phyloP scores from a whole-genome alignment of 2,329 filamentous ascomycete genomes.

The Fusarium bulbicola region DNA sequence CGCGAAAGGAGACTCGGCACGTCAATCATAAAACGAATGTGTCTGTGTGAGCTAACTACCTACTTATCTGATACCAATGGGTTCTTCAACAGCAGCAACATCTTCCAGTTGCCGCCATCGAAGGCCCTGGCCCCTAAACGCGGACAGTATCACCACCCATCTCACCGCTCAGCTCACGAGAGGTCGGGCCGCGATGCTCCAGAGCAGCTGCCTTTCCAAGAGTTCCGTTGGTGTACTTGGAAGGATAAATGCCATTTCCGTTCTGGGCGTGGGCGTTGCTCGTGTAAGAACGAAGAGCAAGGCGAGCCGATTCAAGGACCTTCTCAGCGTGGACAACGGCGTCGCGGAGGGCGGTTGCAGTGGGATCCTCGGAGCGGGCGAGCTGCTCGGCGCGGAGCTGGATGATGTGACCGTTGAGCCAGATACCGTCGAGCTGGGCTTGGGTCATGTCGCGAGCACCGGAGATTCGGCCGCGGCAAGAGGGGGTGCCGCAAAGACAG shows the following conservation, averaged over 20 bases:
- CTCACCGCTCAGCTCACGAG: slow-evolving; percentile 66
- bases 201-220: slow-evolving; percentile 38
- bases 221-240: slow-evolving; percentile 37
- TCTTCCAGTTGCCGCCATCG: slow-evolving; percentile 9
- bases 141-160: slow-evolving; percentile 67
- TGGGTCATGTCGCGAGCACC: slow-evolving; percentile 69
- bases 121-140: slow-evolving; percentile 29
- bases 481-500: slow-evolving; percentile 67
- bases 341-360: slow-evolving; percentile 53
- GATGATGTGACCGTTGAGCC: slow-evolving; percentile 70
- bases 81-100: slow-evolving; percentile 22
- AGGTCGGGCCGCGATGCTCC: slow-evolving; percentile 58
- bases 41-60: not conserved
- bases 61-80: slow-evolving; percentile 6
- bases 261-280: slow-evolving; percentile 20
- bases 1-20: not conserved
- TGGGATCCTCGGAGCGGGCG: slow-evolving; percentile 48
- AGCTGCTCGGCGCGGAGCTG: slow-evolving; percentile 59
- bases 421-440: slow-evolving; percentile 64
- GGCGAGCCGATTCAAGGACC: slow-evolving; percentile 56
- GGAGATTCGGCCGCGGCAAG: slow-evolving; percentile 69
- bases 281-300: slow-evolving; percentile 54
- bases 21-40: slow-evolving; percentile 13
- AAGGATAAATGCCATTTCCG: slow-evolving; percentile 18
- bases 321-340: slow-evolving; percentile 58